These are phyloP conservation scores for Komagataella phaffii DNA, from an alignment of 805 yeast species.

Conservation along the genomic window DNA sequence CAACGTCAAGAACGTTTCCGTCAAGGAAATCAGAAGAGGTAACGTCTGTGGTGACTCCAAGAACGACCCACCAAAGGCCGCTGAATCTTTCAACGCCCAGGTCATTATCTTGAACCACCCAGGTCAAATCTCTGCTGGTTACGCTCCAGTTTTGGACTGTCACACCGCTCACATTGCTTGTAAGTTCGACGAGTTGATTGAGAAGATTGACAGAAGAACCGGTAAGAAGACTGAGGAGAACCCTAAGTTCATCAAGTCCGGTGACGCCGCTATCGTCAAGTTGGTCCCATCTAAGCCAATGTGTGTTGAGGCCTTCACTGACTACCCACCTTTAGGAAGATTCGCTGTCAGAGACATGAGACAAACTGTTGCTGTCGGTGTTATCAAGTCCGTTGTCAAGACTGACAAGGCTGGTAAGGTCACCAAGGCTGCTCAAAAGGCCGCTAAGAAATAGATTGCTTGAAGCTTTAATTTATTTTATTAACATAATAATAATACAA, in stretches of 20 bases:
- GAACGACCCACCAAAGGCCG: constrained; percentile 77
- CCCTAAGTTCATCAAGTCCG: constrained; percentile 91
- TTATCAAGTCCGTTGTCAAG: constrained; percentile 91
- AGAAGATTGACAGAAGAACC: constrained; percentile 86
- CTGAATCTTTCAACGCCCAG: constrained; percentile 75
- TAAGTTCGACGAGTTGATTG: constrained; percentile 57
- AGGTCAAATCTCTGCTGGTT: constrained; percentile 84
- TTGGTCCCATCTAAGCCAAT: constrained; percentile 83
- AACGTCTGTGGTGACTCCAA: constrained; percentile 86
- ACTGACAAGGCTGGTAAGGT: constrained; percentile 82
- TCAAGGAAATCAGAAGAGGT: constrained; percentile 85
- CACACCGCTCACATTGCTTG: constrained; percentile 93
- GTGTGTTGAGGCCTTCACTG: constrained; percentile 90
- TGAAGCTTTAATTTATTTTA: constrained; percentile 2
- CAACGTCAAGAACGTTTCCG: constrained; percentile 86
- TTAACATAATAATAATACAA: background rate
- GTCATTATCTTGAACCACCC: constrained; percentile 85
- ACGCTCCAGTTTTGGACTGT: constrained; percentile 85
- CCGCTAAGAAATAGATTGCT: constrained; percentile 51
- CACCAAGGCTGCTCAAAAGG: constrained; percentile 90
- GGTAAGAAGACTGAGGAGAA: constrained; percentile 82
- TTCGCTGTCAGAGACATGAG: constrained; percentile 99
- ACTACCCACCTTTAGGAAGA: constrained; percentile 97
- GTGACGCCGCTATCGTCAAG: constrained; percentile 91
- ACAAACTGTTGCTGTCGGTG: constrained; percentile 99